Evolutionary conservation across 2,329 filamentous ascomycete genomes (phyloP).

Genomic region (Lachnum nothofagi): DNA sequence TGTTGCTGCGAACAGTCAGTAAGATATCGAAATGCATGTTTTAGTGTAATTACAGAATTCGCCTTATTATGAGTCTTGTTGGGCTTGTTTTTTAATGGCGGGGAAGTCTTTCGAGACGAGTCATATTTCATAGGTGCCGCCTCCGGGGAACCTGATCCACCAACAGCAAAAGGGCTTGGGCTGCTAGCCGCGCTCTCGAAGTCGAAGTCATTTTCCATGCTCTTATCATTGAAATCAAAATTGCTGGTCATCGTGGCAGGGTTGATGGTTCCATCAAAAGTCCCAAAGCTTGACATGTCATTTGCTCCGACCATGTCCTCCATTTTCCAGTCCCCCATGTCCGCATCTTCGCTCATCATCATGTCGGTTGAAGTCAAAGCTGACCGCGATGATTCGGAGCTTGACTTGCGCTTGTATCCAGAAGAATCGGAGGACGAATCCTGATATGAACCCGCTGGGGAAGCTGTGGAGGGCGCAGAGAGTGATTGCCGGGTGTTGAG

Average conservation of each 20-base stretch:
- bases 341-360: conserved; percentile 40
- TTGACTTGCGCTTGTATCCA: conserved; percentile 44
- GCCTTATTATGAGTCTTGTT: conserved; percentile 37
- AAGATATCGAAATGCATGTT: conserved; percentile 2
- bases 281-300: conserved; percentile 37
- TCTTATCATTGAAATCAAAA: conserved; percentile 39
- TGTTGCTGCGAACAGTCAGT: conserved; percentile 43
- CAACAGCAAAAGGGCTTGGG: conserved; percentile 38
- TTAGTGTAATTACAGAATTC: conserved; percentile 37
- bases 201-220: conserved; percentile 49
- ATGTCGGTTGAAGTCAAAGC: conserved; percentile 39
- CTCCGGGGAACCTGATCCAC: conserved; percentile 36
- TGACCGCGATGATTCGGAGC: conserved; percentile 43
- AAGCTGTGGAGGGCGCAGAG: conserved; percentile 30
- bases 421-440: conserved; percentile 51
- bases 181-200: conserved; percentile 57
- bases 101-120: conserved; percentile 26
- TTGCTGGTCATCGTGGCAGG: conserved; percentile 33
- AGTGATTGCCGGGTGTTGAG: conserved; percentile 23
- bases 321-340: conserved; percentile 42
- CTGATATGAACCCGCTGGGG: conserved; percentile 38
- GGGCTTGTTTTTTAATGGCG: conserved; percentile 23
- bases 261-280: conserved; percentile 35
- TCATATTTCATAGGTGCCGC: conserved; percentile 40
- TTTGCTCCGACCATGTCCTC: conserved; percentile 35